Evolutionary conservation across 2,329 filamentous ascomycete genomes (phyloP), one percentile per base, ranked within the genome.

Genomic region (Cordyceps javanica): DNA sequence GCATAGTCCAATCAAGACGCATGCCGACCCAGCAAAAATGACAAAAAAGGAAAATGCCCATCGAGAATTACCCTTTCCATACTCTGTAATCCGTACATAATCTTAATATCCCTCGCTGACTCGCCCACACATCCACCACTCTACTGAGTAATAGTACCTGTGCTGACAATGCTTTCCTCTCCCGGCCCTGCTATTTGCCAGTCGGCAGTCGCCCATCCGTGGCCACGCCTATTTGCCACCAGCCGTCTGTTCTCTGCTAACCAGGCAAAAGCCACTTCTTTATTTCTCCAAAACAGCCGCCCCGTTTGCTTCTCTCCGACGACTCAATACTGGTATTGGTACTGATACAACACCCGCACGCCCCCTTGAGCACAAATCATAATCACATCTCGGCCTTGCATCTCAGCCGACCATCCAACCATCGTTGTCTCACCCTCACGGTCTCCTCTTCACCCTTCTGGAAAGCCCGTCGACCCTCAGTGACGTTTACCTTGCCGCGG

Each of bases 151-250:
- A n/a, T n/a, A n/a, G n/a, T n/a, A n/a, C n/a, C n/a, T n/a, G n/a
- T n/a, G 36, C 36, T 53, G 26, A 53, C 50, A 41, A 53, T 53
- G 32, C 38, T 7, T n/a, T 41, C 36, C 25, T 41, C n/a, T 36
- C 5, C 46, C 21, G 38, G 46, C 32, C 38, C 38, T 52, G 26
- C 36, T n/a, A 42, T 52, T 52, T 52, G 50, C 50, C 50, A 42
- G 50, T 52, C 49, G 34, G 49, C 49, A 52, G 21, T 52, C 49
- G 49, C 34, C 16, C 34, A 10, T 23, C n/a, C n/a, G n/a, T n/a
- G n/a, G n/a, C 11, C 28, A 36, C 3, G 36, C 36, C 5, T 13
- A 23, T 21, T 42, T 32, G 50, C 38, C 38, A 42, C 34, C 9
- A 14, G 10, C 32, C 3, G 2, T 10, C 6, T 11, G 10, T 44